Base-by-base conservation (phyloP, 495 filamentous ascomycete genomes). In the Aspergillus funiculosus region DNA sequence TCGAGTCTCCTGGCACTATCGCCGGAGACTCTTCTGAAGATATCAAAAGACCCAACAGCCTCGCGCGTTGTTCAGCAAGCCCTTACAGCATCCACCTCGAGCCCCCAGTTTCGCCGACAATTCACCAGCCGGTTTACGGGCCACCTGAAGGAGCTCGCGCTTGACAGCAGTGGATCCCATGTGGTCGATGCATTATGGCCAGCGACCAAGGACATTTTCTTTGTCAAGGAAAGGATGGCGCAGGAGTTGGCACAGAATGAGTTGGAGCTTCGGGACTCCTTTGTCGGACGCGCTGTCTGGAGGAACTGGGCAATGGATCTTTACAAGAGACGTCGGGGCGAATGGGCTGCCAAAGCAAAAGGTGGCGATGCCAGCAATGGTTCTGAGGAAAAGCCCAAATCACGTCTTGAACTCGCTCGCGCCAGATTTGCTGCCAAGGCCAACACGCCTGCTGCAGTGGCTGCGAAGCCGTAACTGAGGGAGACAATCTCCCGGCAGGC, bases 231-330 rank as follows among this genome's bases (percentile, higher is more conserved):
- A 57, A 64, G 76, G 7, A 74, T 87, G 51, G 83, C 83, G 7
- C 72, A 80, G 44, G 81, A 86, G 54, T 59, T 88, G 6, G 58
- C 70, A 1, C 62, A 73, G 35, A 64, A 72, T 45, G 90, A 95
- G 59, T 52, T 71, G 24, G 60, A 72, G 8, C 68, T 98, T 13
- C 75, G 89, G 17, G 82, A 87, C 46, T 83, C 81, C 0, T 83
- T 77, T 52, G 71, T 83, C 18, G 92, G 92, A 2, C 69, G 89
- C 5, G 84, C 82, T 2, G 87, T 94, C 8, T 96, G 89, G 91
- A 72, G 83, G 42, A 87, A 92, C 49, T 98, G 92, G 94, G 78
- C 75, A 41, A 89, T 95, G 68, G 92, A 97, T 64, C 57, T 90
- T 17, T 97, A 83, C 66, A 86, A 83, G 52, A 68, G 80, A 35